Evolutionary conservation across 2,329 filamentous ascomycete genomes (phyloP), one percentile per base, ranked within the genome.

Genomic region (Triangularia setosa): DNA sequence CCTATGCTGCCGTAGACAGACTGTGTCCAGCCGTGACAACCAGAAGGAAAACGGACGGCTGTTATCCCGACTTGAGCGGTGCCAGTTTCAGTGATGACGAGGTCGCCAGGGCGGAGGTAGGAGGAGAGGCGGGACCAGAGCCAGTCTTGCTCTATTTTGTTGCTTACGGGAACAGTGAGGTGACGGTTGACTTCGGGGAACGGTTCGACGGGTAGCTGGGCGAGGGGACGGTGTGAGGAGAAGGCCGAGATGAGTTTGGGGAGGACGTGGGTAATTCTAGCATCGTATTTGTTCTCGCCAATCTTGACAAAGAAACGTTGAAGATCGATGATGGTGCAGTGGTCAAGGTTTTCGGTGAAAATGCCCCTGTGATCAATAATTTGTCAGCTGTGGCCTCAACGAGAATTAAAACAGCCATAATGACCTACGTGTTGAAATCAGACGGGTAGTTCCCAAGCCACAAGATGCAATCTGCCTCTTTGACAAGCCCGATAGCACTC

Each of bases 281-380:
- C 65, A 21, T 70, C 64, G 56, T 67, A 66, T 35, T 65, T 63
- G 5, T 40, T 44, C 1, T 59, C 57, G 4, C 65, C 62, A 35
- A 73, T 67, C 59, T 69, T 70, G 56, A 69, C 60, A 18, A 25
- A 69, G 66, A 72, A 72, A 7, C 70, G 61, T 66, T 75, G 73
- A 55, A 77, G 72, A 55, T 76, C 73, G 52, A 75, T 70, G 18
- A 69, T 70, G 8, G 59, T 66, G 18, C 65, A 60, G 18, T 69
- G 64, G 3, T 69, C 54, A 4, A 74, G 64, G 12, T 69, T 63
- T 30, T 68, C 67, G 1, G 75, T 73, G 62, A 76, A 75, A 25
- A 69, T 68, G 2, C 66, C 69, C 4, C 69, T 70, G 11, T 33
- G 4, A 9, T 33, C 4, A 14, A 9, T 6, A 23, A 33, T 9